phyloP scores from a whole-genome alignment of 1,284 basidiomycete species.

The Cutaneotrichosporon dermatis region DNA sequence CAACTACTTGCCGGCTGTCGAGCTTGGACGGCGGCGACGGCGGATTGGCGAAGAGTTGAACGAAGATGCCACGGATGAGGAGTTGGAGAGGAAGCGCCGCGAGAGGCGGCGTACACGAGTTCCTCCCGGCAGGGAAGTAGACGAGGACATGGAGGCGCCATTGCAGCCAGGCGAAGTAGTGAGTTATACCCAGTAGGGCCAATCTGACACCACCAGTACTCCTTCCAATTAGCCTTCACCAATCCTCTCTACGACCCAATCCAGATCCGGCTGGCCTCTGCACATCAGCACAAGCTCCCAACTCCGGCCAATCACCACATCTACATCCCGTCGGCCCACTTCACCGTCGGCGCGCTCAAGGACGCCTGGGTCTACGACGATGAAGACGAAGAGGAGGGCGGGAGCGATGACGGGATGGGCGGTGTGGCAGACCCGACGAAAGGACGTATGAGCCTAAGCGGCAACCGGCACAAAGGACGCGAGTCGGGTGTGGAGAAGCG shows the following conservation, averaged over 20 bases:
- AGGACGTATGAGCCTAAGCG: constrained; percentile 47
- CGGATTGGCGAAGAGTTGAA: constrained; percentile 15
- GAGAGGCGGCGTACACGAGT: constrained; percentile 3
- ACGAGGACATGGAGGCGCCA: constrained; percentile 31
- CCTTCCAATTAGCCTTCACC: constrained; percentile 80
- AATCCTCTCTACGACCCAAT: constrained; percentile 94
- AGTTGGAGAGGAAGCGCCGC: constrained; percentile 1
- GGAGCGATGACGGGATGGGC: constrained; percentile 48
- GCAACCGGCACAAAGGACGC: constrained; percentile 35
- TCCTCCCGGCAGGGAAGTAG: constrained; percentile 8
- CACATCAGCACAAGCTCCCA: constrained; percentile 57
- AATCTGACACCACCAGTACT: constrained; percentile 52
- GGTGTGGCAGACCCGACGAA: constrained; percentile 21
- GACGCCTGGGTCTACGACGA: constrained; percentile 93
- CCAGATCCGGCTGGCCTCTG: constrained; percentile 63
- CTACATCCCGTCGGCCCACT: constrained; percentile 66
- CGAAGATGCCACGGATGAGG: constrained; percentile 10
- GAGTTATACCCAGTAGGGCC: constrained; percentile 5
- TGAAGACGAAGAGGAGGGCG: constrained; percentile 67
- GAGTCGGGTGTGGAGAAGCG: constrained; percentile 50
- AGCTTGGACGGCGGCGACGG: constrained; percentile 53
- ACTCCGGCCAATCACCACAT: constrained; percentile 43
- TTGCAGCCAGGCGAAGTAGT: constrained; percentile 33
- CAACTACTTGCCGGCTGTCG: constrained; percentile 85
- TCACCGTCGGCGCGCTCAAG: constrained; percentile 78